These are phyloP conservation scores for Lasiosphaeria miniovina DNA, from an alignment of 495 filamentous ascomycete genomes.

Conservation along the genomic window DNA sequence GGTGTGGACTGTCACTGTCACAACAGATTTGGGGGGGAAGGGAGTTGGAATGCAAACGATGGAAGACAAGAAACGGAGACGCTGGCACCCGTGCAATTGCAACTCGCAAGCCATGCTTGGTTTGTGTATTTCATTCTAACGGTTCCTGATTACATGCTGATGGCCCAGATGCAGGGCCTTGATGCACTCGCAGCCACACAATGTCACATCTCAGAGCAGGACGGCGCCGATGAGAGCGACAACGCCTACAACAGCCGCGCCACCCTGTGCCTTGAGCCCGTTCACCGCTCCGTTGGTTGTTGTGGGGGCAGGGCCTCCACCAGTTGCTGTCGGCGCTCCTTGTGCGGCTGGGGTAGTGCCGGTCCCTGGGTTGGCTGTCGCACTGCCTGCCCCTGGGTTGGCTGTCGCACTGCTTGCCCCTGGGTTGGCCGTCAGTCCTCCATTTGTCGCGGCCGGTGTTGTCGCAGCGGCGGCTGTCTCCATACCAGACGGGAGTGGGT, in stretches of 20 bases:
- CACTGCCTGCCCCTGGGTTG: background rate
- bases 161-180: too few relatives aligned
- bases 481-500: conserved; percentile 1
- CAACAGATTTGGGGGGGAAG: too few relatives aligned
- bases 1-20: too few relatives aligned
- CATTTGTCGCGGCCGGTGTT: background rate
- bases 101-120: too few relatives aligned
- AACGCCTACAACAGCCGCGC: background rate
- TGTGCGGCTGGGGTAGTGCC: background rate
- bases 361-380: background rate
- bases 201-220: background rate
- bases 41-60: too few relatives aligned
- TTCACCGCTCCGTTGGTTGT: too few relatives aligned
- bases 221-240: background rate
- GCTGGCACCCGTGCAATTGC: too few relatives aligned
- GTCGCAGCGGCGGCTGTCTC: background rate
- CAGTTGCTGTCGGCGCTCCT: background rate
- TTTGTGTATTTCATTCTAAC: too few relatives aligned
- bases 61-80: too few relatives aligned
- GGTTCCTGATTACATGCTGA: too few relatives aligned
- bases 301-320: background rate
- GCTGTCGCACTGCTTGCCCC: background rate
- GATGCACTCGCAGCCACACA: too few relatives aligned
- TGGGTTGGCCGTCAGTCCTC: background rate
- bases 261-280: background rate